Evolutionary conservation across 306 rosid genomes (phyloP).

Genomic region (Cucurbita pepo): DNA sequence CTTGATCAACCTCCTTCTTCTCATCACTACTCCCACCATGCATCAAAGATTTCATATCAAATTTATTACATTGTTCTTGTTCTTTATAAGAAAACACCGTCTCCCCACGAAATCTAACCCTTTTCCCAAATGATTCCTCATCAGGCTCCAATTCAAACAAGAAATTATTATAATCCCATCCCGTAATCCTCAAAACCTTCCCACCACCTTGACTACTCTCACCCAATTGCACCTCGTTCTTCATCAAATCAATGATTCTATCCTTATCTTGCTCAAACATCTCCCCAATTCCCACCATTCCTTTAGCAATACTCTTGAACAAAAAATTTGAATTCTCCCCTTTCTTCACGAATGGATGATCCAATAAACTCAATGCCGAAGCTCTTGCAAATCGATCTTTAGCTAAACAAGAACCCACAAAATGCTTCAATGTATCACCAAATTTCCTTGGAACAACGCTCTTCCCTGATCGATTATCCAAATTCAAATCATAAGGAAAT

Average conservation of each 20-base stretch:
- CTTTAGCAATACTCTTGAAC: constrained; percentile 26
- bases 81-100: neutral
- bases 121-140: neutral
- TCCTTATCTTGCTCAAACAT: constrained; percentile 14
- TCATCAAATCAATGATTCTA: neutral
- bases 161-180: constrained; percentile 52
- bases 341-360: constrained; percentile 30
- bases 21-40: too few relatives aligned
- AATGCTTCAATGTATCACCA: constrained; percentile 30
- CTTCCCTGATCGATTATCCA: constrained; percentile 8
- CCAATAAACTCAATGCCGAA: constrained; percentile 20
- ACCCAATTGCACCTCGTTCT: neutral
- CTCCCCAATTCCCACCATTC: constrained; percentile 30
- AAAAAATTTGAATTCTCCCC: constrained; percentile 17
- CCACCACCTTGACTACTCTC: neutral
- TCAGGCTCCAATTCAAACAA: constrained; percentile 30
- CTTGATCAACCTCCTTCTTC: neutral
- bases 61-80: neutral
- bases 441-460: constrained; percentile 14
- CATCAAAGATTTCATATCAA: too few relatives aligned
- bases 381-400: constrained; percentile 44
- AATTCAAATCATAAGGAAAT: constrained; percentile 14
- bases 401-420: constrained; percentile 44
- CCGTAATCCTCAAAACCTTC: constrained; percentile 21
- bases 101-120: constrained; percentile 18